A percentile compares a stretch with the other conserved stretches of the same genome.
Conservation (phyloP, 208 protist genomes). For the Naegleria fowleri region DNA sequence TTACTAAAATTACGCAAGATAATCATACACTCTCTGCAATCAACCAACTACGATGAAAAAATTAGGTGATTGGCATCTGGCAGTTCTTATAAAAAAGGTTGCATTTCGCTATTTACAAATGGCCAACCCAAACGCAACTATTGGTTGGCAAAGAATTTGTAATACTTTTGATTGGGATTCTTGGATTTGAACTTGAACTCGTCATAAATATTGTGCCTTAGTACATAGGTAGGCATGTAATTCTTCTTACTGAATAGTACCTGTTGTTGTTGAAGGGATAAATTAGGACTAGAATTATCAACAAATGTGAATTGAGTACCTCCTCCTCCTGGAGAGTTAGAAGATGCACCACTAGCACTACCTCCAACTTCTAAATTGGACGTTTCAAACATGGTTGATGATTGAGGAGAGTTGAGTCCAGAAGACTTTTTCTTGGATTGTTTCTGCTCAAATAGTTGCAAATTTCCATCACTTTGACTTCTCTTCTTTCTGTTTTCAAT, state of each 20-base stretch:
- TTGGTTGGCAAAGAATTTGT: neutral
- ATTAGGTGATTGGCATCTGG: too few relatives aligned
- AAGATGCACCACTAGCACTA: too few relatives aligned
- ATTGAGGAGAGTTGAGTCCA: neutral
- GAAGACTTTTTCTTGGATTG: neutral
- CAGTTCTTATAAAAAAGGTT: too few relatives aligned
- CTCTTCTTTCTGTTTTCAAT: neutral
- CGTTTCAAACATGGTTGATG: neutral
- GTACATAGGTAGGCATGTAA: neutral
- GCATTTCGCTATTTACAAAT: too few relatives aligned
- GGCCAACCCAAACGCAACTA: neutral
- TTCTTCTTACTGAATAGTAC: neutral
- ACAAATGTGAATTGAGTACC: neutral
- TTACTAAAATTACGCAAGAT: too few relatives aligned
- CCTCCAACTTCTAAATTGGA: too few relatives aligned
- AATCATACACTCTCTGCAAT: too few relatives aligned
- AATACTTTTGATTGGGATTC: slow-evolving; percentile 1
- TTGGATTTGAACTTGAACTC: neutral
- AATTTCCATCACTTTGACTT: slow-evolving; percentile 4
- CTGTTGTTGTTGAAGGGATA: neutral
- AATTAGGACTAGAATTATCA: neutral
- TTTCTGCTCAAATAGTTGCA: neutral
- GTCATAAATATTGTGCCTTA: neutral
- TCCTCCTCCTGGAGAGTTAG: neutral
- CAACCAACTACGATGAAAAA: too few relatives aligned